A percentile compares a stretch with the other conserved stretches of the same genome.
Conservation (phyloP, 306 rosid species). For the Cicer yamashitae region DNA sequence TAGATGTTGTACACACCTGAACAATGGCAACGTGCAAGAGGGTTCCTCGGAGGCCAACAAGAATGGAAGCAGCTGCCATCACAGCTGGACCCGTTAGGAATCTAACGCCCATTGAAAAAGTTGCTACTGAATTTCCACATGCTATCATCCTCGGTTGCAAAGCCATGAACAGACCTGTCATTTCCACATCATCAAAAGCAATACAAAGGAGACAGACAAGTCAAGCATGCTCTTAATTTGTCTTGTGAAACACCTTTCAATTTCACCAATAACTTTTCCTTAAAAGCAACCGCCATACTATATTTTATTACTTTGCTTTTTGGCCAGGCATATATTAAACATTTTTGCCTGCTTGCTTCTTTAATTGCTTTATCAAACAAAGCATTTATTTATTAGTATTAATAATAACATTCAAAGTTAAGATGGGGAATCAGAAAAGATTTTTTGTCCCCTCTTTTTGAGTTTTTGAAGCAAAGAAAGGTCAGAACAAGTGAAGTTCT, state of each 20-base stretch:
- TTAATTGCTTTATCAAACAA: constrained; percentile 5
- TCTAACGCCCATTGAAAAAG: constrained; percentile 95
- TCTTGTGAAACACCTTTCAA: constrained; percentile 52
- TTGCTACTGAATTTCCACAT: constrained; percentile 90
- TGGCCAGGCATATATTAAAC: too few species aligned
- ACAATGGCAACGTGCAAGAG: constrained; percentile 94
- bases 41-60: constrained; percentile 86
- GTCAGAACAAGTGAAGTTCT: constrained; percentile 24
- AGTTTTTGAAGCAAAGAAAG: constrained; percentile 30
- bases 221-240: constrained; percentile 46
- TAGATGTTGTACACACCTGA: constrained; percentile 47
- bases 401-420: not conserved
- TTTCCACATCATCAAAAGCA: constrained; percentile 23
- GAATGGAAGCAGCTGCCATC: constrained; percentile 97
- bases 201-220: not conserved
- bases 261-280: constrained; percentile 36
- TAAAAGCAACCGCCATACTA: too few species aligned
- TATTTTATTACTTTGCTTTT: too few species aligned
- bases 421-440: constrained; percentile 40
- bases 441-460: constrained; percentile 37
- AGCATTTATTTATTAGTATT: not conserved
- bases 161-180: constrained; percentile 94
- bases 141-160: constrained; percentile 99
- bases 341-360: too few species aligned
- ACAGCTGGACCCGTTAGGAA: constrained; percentile 99